Conservation (phyloP, 805 yeast genomes). For the Kodamaea neixiangensis region DNA sequence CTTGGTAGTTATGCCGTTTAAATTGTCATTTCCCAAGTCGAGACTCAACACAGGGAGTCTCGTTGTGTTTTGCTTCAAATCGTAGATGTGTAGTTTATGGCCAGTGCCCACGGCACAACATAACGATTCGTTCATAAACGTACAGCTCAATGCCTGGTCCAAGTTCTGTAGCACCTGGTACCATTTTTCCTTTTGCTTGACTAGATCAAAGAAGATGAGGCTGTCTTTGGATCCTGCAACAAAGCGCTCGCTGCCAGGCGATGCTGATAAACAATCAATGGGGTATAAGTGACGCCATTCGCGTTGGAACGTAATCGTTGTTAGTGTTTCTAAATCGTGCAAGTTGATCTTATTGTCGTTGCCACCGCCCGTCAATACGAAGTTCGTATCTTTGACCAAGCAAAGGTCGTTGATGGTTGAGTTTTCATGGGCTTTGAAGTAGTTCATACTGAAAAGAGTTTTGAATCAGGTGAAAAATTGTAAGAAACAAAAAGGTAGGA, state of each 20-base stretch:
- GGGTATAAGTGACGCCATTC: conserved; percentile 17
- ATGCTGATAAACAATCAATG: conserved; percentile 19
- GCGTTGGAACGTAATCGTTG: not conserved
- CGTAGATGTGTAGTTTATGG: conserved; percentile 25
- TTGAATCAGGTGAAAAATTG: not conserved
- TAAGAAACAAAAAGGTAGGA: no score
- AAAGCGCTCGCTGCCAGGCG: conserved; percentile 14
- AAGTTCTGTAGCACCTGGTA: not conserved
- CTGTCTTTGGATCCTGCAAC: conserved; percentile 20
- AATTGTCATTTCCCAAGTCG: conserved; percentile 25
- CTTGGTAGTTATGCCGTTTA: conserved; percentile 19
- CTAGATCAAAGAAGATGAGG: conserved; percentile 24
- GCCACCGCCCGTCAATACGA: conserved; percentile 22
- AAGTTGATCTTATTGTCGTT: conserved; percentile 20
- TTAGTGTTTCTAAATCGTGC: conserved; percentile 9
- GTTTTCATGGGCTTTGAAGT: not conserved
- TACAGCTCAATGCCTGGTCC: conserved; percentile 23
- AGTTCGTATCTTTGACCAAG: conserved; percentile 15
- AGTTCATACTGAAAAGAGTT: not conserved
- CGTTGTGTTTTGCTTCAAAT: conserved; percentile 17
- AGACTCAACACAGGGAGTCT: conserved; percentile 17
- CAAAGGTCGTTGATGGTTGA: conserved; percentile 2
- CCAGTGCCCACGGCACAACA: conserved; percentile 29
- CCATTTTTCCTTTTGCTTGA: conserved; percentile 12
- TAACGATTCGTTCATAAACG: conserved; percentile 21